A percentile compares a stretch with the other conserved stretches of the same genome.
Conservation (phyloP, 352 stramenopile genomes). For the Phytophthora tubulina region DNA sequence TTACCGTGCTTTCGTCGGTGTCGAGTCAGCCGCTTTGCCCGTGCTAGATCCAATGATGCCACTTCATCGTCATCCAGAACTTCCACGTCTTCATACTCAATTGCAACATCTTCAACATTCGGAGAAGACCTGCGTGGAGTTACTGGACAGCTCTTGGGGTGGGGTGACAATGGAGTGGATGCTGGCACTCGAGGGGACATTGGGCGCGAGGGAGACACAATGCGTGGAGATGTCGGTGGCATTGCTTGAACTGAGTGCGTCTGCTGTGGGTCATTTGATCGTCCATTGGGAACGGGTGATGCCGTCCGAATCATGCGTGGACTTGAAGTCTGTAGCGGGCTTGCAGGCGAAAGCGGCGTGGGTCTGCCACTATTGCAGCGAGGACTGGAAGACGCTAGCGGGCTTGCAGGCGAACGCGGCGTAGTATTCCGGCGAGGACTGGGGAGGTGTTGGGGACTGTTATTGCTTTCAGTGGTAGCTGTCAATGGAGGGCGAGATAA, state of each 20-base stretch:
- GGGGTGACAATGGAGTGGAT: slow-evolving; percentile 16
- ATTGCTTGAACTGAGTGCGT: slow-evolving; percentile 14
- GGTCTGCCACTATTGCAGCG: neutral
- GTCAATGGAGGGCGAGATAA: slow-evolving; percentile 22
- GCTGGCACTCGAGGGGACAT: slow-evolving; percentile 22
- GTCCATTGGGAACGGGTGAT: neutral
- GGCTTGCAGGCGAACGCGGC: slow-evolving; percentile 16
- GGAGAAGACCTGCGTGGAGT: slow-evolving; percentile 15
- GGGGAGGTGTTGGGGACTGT: slow-evolving; percentile 10
- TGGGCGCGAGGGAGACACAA: slow-evolving; percentile 30
- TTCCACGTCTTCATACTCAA: slow-evolving; percentile 60
- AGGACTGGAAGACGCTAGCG: slow-evolving; percentile 28
- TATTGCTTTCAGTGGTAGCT: slow-evolving; percentile 1
- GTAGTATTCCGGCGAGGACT: slow-evolving; percentile 15
- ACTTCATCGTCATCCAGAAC: slow-evolving; percentile 38
- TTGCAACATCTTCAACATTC: slow-evolving; percentile 25
- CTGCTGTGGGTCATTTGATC: slow-evolving; percentile 10
- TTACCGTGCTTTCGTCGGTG: slow-evolving; percentile 35
- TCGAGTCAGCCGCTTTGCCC: slow-evolving; percentile 18
- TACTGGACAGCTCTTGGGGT: slow-evolving; percentile 11
- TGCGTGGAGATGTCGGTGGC: slow-evolving; percentile 28
- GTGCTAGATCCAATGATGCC: slow-evolving; percentile 26
- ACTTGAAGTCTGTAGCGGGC: slow-evolving; percentile 28
- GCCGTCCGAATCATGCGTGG: slow-evolving; percentile 38
- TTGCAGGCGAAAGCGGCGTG: slow-evolving; percentile 18